Conservation (phyloP, 768 basidiomycete genomes). For the Hysterangium stoloniferum region DNA sequence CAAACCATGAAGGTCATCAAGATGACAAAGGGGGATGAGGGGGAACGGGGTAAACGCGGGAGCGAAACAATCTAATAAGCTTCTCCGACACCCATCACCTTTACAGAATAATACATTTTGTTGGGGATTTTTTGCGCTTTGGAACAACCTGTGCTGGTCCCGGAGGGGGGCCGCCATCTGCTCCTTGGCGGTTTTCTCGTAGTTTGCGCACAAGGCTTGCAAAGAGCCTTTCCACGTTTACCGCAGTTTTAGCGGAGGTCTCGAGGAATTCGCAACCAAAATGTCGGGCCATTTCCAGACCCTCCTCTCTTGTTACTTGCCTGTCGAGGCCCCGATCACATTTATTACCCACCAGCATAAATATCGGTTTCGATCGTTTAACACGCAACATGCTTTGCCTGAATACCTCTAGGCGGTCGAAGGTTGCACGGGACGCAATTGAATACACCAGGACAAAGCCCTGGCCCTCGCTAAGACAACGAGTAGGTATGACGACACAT, state of each 20-base stretch:
- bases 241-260: constrained; percentile 91
- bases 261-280: constrained; percentile 94
- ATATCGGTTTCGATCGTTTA: constrained; percentile 76
- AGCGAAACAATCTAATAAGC: constrained; percentile 1
- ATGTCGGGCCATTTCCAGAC: constrained; percentile 66
- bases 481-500: constrained; percentile 11
- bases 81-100: background rate
- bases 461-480: constrained; percentile 72
- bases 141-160: constrained; percentile 3
- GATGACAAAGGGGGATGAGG: background rate
- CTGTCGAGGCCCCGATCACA: constrained; percentile 87
- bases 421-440: constrained; percentile 88
- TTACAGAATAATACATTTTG: constrained; percentile 11
- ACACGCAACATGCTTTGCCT: constrained; percentile 85
- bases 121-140: background rate
- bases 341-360: constrained; percentile 96
- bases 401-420: constrained; percentile 84
- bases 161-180: background rate
- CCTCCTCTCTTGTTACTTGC: constrained; percentile 89
- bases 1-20: constrained; percentile 3
- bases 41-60: background rate
- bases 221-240: constrained; percentile 88
- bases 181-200: constrained; percentile 28
- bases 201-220: constrained; percentile 78
- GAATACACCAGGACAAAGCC: constrained; percentile 98